Conservation (phyloP, 2,329 filamentous ascomycete genomes). For the Bimuria novae-zelandiae region DNA sequence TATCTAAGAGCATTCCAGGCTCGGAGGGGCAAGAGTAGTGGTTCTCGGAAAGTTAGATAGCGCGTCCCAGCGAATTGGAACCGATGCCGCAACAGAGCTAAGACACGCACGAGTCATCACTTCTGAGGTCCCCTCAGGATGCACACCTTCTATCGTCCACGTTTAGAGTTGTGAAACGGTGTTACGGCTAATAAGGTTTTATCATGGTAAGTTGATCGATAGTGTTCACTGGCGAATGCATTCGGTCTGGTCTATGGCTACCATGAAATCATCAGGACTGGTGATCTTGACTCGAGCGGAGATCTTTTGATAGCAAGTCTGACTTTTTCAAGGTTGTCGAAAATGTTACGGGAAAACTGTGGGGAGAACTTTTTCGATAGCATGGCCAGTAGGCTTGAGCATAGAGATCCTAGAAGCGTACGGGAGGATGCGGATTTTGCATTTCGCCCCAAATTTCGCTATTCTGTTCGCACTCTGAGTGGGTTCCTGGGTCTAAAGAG, state of each 20-base stretch:
- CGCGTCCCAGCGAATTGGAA: slow-evolving; percentile 5
- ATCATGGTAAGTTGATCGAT: background rate
- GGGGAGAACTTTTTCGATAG: too few species aligned
- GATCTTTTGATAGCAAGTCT: too few species aligned
- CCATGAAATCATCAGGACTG: background rate
- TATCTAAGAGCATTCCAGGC: too few species aligned
- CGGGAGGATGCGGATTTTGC: too few species aligned
- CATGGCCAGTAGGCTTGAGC: too few species aligned
- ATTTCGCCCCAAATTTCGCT: too few species aligned
- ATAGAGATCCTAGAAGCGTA: too few species aligned
- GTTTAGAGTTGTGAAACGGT: background rate
- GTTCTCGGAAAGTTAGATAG: slow-evolving; percentile 1
- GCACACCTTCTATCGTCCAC: background rate
- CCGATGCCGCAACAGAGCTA: background rate
- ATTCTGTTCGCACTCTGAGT: background rate
- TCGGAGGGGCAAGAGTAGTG: background rate
- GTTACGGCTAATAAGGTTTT: background rate
- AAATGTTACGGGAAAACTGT: too few species aligned
- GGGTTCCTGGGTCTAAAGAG: background rate
- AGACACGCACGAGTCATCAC: background rate
- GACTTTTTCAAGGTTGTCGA: too few species aligned
- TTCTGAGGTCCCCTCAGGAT: background rate
- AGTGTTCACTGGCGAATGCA: background rate
- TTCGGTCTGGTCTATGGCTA: background rate
- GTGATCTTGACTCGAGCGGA: too few species aligned